A percentile compares a stretch with the other conserved stretches of the same genome.
Evolutionary conservation across 2,329 filamentous ascomycete species (phyloP).

Genomic region (Diaporthe sp.): DNA sequence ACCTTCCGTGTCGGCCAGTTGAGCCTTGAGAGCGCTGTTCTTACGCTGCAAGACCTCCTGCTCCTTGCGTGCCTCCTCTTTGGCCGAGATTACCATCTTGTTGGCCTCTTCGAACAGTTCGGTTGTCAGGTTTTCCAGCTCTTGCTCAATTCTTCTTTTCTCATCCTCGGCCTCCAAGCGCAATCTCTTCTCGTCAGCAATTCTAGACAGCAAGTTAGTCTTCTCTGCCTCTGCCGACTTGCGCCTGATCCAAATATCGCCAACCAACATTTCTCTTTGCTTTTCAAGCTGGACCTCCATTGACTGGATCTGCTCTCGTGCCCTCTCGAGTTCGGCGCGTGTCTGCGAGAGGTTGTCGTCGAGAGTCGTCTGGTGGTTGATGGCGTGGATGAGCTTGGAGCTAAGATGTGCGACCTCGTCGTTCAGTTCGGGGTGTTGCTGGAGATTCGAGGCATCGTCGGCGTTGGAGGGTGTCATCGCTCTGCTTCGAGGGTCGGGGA

Average conservation of each 20-base stretch:
- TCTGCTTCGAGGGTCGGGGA: constrained; percentile 75
- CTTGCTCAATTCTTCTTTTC: constrained; percentile 91
- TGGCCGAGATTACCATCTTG: constrained; percentile 94
- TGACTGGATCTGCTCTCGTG: constrained; percentile 75
- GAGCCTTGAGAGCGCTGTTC: constrained; percentile 88
- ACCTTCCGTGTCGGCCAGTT: constrained; percentile 88
- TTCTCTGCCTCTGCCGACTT: constrained; percentile 82
- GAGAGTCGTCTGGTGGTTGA: constrained; percentile 93
- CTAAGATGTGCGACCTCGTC: constrained; percentile 90
- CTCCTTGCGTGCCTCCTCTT: constrained; percentile 89
- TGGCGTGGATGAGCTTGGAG: constrained; percentile 96
- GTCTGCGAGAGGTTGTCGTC: constrained; percentile 90
- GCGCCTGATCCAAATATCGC: constrained; percentile 82
- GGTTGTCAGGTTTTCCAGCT: constrained; percentile 90
- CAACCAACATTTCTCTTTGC: constrained; percentile 79
- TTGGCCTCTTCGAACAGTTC: constrained; percentile 99
- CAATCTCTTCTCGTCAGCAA: constrained; percentile 76
- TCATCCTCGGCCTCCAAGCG: constrained; percentile 79
- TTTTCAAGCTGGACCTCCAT: constrained; percentile 77
- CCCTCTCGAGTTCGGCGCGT: constrained; percentile 84
- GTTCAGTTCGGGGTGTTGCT: constrained; percentile 69
- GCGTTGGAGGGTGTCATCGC: constrained; percentile 61
- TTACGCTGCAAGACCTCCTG: constrained; percentile 85
- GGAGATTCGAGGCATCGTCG: constrained; percentile 50
- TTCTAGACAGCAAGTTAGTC: constrained; percentile 66